Percentiles rank a stretch among this genome's conserved stretches.
Evolutionary conservation across 192 early-diverging fungal genomes (phyloP).

Genomic region (Rhizophagus sp.): DNA sequence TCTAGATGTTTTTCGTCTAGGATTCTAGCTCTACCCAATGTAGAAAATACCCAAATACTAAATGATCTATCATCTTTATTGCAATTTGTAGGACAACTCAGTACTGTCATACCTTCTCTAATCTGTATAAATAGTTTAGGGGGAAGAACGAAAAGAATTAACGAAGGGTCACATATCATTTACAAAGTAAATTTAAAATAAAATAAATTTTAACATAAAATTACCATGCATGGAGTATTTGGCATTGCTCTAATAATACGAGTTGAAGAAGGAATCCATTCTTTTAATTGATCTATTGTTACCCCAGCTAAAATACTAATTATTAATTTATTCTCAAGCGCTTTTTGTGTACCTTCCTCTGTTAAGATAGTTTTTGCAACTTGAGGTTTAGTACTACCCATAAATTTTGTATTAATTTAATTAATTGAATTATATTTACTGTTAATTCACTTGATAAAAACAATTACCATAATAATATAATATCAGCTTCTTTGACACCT

Average conservation of each 20-base stretch:
- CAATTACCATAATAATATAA: constrained; percentile 48
- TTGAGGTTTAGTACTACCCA: constrained; percentile 51
- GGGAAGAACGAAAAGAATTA: not conserved
- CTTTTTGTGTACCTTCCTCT: constrained; percentile 44
- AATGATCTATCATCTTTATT: constrained; percentile 40
- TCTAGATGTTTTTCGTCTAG: constrained; percentile 58
- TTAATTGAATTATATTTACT: not conserved
- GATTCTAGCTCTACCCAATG: constrained; percentile 48
- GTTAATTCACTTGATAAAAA: not conserved
- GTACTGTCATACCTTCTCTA: constrained; percentile 57
- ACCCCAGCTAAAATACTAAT: constrained; percentile 57
- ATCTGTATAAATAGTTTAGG: constrained; percentile 35
- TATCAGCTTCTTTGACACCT: constrained; percentile 41
- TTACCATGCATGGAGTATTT: constrained; percentile 56
- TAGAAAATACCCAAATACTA: constrained; percentile 49
- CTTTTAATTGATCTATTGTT: constrained; percentile 47
- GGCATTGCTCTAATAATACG: constrained; percentile 58
- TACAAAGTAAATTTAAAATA: not conserved
- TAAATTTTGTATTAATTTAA: not conserved
- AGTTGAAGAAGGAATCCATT: constrained; percentile 47
- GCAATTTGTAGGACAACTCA: constrained; percentile 41
- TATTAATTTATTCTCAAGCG: constrained; percentile 45
- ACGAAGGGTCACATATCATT: not conserved
- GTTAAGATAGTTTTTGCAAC: constrained; percentile 48
- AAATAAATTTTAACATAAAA: not conserved